These are phyloP conservation scores for Schizonepeta tenuifolia DNA, from an alignment of 257 asterid genomes.

Conservation along the genomic window DNA sequence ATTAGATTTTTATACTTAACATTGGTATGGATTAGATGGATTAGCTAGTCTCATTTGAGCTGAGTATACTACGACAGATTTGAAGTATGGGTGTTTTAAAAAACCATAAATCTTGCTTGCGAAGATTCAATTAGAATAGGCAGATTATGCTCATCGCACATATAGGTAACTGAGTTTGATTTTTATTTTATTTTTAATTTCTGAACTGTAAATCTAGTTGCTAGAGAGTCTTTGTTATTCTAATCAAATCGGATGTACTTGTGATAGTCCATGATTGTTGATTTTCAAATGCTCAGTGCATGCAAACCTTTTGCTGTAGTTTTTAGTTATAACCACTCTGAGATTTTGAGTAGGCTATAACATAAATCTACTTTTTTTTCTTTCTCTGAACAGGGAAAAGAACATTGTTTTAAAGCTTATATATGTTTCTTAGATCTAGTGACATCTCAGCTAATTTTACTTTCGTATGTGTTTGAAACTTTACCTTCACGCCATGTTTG, in stretches of 20 bases:
- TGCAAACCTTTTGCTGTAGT: not conserved
- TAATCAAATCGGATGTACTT: not conserved
- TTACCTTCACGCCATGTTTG: not conserved
- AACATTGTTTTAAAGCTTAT: not conserved
- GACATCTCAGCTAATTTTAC: conserved; percentile 11
- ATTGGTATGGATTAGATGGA: not conserved
- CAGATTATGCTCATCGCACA: not conserved
- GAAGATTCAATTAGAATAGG: conserved; percentile 19
- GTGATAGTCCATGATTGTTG: not conserved
- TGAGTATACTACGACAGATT: conserved; percentile 1
- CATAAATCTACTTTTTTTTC: not conserved
- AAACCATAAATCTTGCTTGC: not conserved
- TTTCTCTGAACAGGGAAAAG: not conserved
- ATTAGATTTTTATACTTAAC: conserved; percentile 12
- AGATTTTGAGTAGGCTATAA: not conserved
- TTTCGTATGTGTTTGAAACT: not conserved
- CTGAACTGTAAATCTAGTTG: conserved; percentile 19
- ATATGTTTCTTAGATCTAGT: not conserved
- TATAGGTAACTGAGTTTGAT: not conserved
- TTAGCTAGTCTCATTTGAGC: not conserved
- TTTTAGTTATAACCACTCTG: not conserved
- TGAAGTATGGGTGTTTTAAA: conserved; percentile 4
- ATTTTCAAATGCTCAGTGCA: conserved; percentile 9
- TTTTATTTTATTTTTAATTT: too few relatives aligned
- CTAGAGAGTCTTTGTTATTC: not conserved